phyloP scores from a whole-genome alignment of 1,284 basidiomycete species.

The Cystobasidiaceae sp. region DNA sequence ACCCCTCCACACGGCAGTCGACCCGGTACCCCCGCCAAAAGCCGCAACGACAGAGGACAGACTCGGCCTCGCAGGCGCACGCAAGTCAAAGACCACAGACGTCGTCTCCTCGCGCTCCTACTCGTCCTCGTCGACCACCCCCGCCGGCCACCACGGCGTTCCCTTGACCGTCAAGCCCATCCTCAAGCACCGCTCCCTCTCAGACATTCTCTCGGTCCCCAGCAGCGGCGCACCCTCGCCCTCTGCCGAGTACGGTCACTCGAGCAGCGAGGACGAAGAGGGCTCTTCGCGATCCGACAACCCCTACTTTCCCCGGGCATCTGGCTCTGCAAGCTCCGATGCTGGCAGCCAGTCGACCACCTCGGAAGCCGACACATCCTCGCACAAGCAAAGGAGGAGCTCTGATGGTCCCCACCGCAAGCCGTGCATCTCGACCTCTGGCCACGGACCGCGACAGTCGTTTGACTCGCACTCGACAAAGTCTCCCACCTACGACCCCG shows the following conservation, averaged over 20 bases:
- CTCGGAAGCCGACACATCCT: too few species aligned
- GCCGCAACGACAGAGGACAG: conserved; percentile 54
- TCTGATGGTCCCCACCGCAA: too few species aligned
- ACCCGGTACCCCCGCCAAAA: conserved; percentile 57
- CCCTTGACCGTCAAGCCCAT: conserved; percentile 66
- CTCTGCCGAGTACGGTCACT: conserved; percentile 40
- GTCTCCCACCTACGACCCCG: not conserved
- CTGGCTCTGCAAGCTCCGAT: too few species aligned
- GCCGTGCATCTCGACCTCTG: too few species aligned
- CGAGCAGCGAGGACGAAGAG: conserved; percentile 37
- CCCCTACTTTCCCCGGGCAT: too few species aligned
- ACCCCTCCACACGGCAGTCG: conserved; percentile 84
- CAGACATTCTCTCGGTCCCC: conserved; percentile 68
- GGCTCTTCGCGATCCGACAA: too few species aligned
- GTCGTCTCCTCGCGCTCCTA: conserved; percentile 33
- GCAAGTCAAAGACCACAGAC: conserved; percentile 27
- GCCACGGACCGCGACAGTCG: too few species aligned
- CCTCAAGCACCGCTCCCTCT: conserved; percentile 89
- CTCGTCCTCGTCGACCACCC: conserved; percentile 7
- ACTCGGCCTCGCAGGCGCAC: conserved; percentile 51
- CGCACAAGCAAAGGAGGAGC: too few species aligned
- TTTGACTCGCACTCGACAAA: not conserved
- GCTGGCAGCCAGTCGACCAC: too few species aligned
- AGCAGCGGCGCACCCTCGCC: conserved; percentile 10
- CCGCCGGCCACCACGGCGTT: conserved; percentile 44